These are phyloP conservation scores for Lepidium aucheri DNA, from an alignment of 345 rosid genomes.

Conservation along the genomic window DNA sequence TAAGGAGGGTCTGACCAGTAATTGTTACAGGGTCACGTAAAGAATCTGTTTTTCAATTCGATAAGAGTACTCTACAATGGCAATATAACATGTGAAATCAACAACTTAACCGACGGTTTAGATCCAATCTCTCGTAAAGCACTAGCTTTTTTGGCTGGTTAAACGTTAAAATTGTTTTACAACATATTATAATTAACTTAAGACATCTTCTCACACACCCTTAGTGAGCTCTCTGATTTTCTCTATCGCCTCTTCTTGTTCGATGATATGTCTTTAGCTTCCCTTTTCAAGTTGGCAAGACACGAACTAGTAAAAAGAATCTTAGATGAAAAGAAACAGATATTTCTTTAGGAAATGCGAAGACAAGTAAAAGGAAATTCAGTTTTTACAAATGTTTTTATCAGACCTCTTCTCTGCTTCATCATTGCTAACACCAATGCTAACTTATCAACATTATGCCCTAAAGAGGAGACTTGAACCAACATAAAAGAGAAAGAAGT, in stretches of 20 bases:
- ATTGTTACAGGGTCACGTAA: slow-evolving; percentile 62
- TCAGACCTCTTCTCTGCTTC: too few relatives aligned
- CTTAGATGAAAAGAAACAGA: background rate
- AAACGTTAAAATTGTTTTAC: slow-evolving; percentile 54
- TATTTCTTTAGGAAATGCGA: too few relatives aligned
- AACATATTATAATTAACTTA: background rate
- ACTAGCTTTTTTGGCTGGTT: slow-evolving; percentile 72
- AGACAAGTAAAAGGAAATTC: background rate
- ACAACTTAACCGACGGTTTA: slow-evolving; percentile 37
- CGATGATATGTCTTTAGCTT: background rate
- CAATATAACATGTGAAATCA: slow-evolving; percentile 51
- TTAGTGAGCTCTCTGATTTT: too few relatives aligned
- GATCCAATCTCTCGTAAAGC: slow-evolving; percentile 36
- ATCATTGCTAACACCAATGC: too few relatives aligned
- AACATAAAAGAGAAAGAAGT: background rate
- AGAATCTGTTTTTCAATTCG: slow-evolving; percentile 49
- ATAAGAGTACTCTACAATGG: slow-evolving; percentile 78
- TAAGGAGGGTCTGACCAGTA: too few relatives aligned
- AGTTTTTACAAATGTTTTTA: background rate
- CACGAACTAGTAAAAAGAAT: background rate
- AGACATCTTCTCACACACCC: background rate
- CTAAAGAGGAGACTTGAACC: background rate
- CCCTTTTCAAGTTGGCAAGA: background rate
- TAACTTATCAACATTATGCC: background rate
- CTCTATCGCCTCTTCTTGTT: background rate